Evolutionary conservation across 1,284 basidiomycete genomes (phyloP), one percentile per base, ranked within the genome.

Genomic region (Leccinum pachyderme): DNA sequence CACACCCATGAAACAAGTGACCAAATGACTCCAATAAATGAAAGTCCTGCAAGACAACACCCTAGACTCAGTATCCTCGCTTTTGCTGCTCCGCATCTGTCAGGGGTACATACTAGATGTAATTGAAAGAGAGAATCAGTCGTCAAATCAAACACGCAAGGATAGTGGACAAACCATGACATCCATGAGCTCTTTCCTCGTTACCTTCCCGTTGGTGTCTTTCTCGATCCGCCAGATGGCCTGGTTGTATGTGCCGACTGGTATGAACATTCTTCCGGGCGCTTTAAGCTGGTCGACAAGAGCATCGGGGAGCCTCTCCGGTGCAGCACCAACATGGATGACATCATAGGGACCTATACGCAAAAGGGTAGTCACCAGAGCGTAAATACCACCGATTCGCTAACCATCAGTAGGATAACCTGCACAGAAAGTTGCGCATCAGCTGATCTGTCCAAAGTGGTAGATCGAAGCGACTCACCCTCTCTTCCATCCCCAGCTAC

Each of bases 321-420:
- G 87, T 0, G 95, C 95, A 0, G 96, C 96, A 5, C 96, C 96
- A 22, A 98, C 96, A 64, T 99, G 96, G 47, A 98, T 98, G 0
- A 85, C 89, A 61, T 92, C 83, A 69, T 89, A 97, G 0, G 92
- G 93, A 0, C 83, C 93, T 81, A 29, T 18, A 15, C 47, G 28
- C 37, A 6, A 11, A 11, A 18, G 18, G 43, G 18, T 9, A 8
- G 22, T 1, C 6, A n/a, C n/a, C 28, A 15, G 8, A 46, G n/a
- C 12, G 2, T 11, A 12, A 48, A 9, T 5, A 12, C 15, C 2
- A 15, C 7, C 4, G n/a, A 59, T 22, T 39, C 37, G 37, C 64
- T 51, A 22, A 70, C 72, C 73, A 13, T 53, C 61, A 11, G 58
- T 54, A n/a, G 59, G 43, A 50, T 71, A 67, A n/a, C 73, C 72